These are phyloP conservation scores for Capronia americana DNA, from an alignment of 2,329 filamentous ascomycete genomes.

Conservation along the genomic window DNA sequence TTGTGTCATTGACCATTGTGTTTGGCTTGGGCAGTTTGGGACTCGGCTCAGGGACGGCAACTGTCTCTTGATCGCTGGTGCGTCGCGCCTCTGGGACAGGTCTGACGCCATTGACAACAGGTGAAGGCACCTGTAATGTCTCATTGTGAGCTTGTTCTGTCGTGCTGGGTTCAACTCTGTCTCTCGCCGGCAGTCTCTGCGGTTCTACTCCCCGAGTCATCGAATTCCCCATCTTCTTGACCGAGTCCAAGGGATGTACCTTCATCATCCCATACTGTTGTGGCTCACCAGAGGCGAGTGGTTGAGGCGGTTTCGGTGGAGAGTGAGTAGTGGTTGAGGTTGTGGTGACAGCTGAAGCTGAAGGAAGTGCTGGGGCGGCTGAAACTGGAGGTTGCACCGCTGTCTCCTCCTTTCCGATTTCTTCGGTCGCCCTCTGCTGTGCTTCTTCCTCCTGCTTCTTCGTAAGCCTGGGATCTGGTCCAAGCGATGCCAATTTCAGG, in stretches of 20 bases:
- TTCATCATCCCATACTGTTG: constrained; percentile 69
- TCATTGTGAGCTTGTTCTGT: constrained; percentile 25
- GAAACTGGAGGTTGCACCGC: constrained; percentile 35
- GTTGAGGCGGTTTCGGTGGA: constrained; percentile 65
- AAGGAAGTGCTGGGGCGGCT: constrained; percentile 7
- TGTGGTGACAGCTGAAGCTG: constrained; percentile 41
- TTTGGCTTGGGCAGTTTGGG: constrained; percentile 35
- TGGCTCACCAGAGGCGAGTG: constrained; percentile 62
- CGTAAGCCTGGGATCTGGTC: constrained; percentile 31
- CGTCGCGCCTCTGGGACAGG: constrained; percentile 25
- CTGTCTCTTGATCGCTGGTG: constrained; percentile 27
- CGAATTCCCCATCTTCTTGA: constrained; percentile 49
- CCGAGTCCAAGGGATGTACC: constrained; percentile 62
- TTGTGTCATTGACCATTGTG: constrained; percentile 30
- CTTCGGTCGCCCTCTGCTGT: constrained; percentile 10
- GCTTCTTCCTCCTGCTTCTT: constrained; percentile 23
- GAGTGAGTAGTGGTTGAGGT: constrained; percentile 48
- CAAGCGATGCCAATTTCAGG: constrained; percentile 61
- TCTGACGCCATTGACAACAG: constrained; percentile 44
- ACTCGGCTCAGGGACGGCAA: constrained; percentile 29
- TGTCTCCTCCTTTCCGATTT: constrained; percentile 35
- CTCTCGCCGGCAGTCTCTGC: constrained; percentile 43
- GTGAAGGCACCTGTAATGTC: constrained; percentile 31
- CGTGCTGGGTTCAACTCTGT: constrained; percentile 21
- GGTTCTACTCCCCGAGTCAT: constrained; percentile 45